Evolutionary conservation across 805 yeast species (phyloP).

Genomic region (Starmerella khaoyaiensis): DNA sequence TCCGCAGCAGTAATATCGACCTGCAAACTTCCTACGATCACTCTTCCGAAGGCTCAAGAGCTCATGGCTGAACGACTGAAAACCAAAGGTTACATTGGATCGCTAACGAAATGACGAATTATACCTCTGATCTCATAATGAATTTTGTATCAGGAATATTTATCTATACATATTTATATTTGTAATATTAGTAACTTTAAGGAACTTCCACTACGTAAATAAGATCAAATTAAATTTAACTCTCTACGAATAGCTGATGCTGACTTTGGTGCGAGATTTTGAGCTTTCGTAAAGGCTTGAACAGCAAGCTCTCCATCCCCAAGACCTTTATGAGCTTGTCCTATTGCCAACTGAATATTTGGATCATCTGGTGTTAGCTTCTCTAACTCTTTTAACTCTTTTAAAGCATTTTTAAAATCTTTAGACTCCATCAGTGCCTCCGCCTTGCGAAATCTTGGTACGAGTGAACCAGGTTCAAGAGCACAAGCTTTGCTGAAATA

Average conservation of each 20-base stretch:
- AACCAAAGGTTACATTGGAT: slow-evolving; percentile 18
- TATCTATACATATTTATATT: too few relatives aligned
- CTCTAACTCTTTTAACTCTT: slow-evolving; percentile 58
- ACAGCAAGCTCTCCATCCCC: slow-evolving; percentile 67
- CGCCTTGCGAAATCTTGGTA: slow-evolving; percentile 81
- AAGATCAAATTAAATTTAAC: slow-evolving; percentile 40
- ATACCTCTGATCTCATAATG: too few relatives aligned
- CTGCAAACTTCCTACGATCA: slow-evolving; percentile 90
- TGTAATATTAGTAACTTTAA: too few relatives aligned
- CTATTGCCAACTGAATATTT: slow-evolving; percentile 77
- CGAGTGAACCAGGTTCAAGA: slow-evolving; percentile 71
- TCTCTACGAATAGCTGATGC: slow-evolving; percentile 49
- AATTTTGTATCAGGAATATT: too few relatives aligned
- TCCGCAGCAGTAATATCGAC: slow-evolving; percentile 82
- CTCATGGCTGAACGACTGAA: slow-evolving; percentile 71
- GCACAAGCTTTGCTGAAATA: slow-evolving; percentile 75
- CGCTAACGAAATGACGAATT: slow-evolving; percentile 6
- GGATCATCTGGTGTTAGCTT: slow-evolving; percentile 89
- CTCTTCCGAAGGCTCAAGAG: slow-evolving; percentile 76
- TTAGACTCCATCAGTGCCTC: slow-evolving; percentile 63
- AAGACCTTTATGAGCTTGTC: slow-evolving; percentile 68
- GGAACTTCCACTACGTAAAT: too few relatives aligned
- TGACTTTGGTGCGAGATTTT: slow-evolving; percentile 73
- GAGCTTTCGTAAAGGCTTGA: slow-evolving; percentile 73
- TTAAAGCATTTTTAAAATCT: slow-evolving; percentile 56